Conservation (phyloP, 345 rosid genomes). For the Boechera divaricarpa region DNA sequence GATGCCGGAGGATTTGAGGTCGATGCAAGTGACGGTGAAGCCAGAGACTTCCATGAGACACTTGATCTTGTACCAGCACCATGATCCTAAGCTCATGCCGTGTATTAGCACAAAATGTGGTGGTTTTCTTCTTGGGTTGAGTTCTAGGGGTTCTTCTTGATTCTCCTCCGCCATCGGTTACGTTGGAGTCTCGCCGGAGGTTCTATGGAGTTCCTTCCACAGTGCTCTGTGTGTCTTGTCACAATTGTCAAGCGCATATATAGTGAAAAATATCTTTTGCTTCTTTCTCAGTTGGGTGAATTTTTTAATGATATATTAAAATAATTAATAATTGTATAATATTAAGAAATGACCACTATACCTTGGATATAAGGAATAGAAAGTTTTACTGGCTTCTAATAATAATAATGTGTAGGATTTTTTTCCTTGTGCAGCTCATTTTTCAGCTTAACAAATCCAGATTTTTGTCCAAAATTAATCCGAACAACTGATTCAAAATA, state of each 20-base stretch:
- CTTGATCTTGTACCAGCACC: constrained; percentile 96
- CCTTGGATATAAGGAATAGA: background rate
- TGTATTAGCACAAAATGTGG: constrained; percentile 85
- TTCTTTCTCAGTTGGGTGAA: constrained; percentile 13
- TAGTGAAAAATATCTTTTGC: constrained; percentile 29
- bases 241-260: constrained; percentile 37
- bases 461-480: constrained; percentile 11
- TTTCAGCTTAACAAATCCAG: background rate
- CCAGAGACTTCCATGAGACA: constrained; percentile 83
- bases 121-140: constrained; percentile 18
- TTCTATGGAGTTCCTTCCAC: constrained; percentile 2
- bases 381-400: background rate
- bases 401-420: background rate
- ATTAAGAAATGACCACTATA: background rate
- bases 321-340: background rate
- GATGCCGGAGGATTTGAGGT: constrained; percentile 71
- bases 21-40: constrained; percentile 74
- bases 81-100: constrained; percentile 76
- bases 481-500: background rate
- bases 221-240: constrained; percentile 10
- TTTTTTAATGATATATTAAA: background rate
- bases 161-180: constrained; percentile 53
- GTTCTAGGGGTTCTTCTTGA: constrained; percentile 19
- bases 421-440: background rate
- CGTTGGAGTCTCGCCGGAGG: constrained; percentile 19